phyloP scores from a whole-genome alignment of 2,329 filamentous ascomycete species.

The Thermothelomyces thermophilus region DNA sequence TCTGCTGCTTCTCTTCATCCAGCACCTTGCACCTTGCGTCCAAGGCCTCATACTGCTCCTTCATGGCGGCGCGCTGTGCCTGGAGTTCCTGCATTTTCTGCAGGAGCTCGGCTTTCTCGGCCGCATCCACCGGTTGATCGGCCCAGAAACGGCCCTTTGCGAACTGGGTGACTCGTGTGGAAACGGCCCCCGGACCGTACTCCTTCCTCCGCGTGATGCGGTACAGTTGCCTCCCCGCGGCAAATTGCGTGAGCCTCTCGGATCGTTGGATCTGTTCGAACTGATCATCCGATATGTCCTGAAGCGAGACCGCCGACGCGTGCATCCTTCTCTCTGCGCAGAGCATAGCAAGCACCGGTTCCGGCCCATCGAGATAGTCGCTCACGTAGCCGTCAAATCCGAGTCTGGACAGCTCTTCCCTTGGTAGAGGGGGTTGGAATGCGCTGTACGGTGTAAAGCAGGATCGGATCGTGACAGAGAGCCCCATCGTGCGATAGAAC shows the following conservation, averaged over 20 bases:
- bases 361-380: slow-evolving; percentile 74
- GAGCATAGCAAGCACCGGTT: slow-evolving; percentile 79
- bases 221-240: slow-evolving; percentile 59
- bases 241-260: slow-evolving; percentile 58
- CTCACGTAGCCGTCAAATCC: slow-evolving; percentile 77
- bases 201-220: slow-evolving; percentile 65
- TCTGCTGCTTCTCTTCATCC: slow-evolving; percentile 36
- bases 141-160: slow-evolving; percentile 63
- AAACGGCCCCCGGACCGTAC: slow-evolving; percentile 68
- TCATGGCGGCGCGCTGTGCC: slow-evolving; percentile 32
- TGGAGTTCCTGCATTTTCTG: slow-evolving; percentile 41
- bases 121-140: slow-evolving; percentile 64
- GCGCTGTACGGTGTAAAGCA: slow-evolving; percentile 47
- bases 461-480: slow-evolving; percentile 68
- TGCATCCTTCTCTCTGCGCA: slow-evolving; percentile 68
- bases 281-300: slow-evolving; percentile 59
- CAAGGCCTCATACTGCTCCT: slow-evolving; percentile 30
- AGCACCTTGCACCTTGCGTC: slow-evolving; percentile 35
- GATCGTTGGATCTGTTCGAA: slow-evolving; percentile 57
- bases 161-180: slow-evolving; percentile 59
- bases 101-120: slow-evolving; percentile 57
- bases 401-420: slow-evolving; percentile 46
- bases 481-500: slow-evolving; percentile 55
- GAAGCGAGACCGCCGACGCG: slow-evolving; percentile 56
- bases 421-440: slow-evolving; percentile 49